These are phyloP conservation scores for Lasiodiplodia hormozganensis DNA, from an alignment of 2,329 filamentous ascomycete species.

Conservation along the genomic window DNA sequence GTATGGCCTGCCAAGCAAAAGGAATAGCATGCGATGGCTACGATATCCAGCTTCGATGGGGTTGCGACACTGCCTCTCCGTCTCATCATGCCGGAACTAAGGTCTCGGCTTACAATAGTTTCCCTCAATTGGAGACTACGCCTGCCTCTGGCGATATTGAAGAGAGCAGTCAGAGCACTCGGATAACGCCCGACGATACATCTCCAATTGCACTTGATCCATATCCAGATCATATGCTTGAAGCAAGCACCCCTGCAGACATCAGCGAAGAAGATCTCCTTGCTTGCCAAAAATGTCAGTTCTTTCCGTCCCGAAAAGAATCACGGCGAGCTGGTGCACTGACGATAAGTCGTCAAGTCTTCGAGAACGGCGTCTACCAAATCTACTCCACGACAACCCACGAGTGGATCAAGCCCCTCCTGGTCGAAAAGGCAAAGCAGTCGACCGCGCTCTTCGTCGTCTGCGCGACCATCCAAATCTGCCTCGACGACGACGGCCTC, in stretches of 20 bases:
- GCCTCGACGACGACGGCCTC: neutral
- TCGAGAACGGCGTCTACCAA: neutral
- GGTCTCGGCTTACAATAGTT: neutral
- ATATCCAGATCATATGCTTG: neutral
- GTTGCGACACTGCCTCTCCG: neutral
- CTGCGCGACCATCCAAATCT: neutral
- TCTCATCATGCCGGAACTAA: neutral
- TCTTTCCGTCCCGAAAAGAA: neutral
- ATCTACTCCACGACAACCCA: neutral
- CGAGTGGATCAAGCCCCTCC: neutral
- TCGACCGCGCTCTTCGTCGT: neutral
- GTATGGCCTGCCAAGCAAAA: neutral
- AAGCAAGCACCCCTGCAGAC: neutral
- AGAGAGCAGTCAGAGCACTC: too few species aligned
- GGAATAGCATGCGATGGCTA: neutral
- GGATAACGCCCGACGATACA: neutral
- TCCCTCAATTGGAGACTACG: too few species aligned
- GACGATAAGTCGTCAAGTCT: neutral
- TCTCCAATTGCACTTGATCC: neutral
- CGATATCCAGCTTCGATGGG: neutral
- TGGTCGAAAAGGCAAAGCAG: neutral
- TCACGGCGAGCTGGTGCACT: too few species aligned
- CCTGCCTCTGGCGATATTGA: too few species aligned
- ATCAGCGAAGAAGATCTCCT: neutral
- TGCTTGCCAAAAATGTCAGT: neutral